phyloP scores from a whole-genome alignment of 331 rosid species.

The Quercus lobata region DNA sequence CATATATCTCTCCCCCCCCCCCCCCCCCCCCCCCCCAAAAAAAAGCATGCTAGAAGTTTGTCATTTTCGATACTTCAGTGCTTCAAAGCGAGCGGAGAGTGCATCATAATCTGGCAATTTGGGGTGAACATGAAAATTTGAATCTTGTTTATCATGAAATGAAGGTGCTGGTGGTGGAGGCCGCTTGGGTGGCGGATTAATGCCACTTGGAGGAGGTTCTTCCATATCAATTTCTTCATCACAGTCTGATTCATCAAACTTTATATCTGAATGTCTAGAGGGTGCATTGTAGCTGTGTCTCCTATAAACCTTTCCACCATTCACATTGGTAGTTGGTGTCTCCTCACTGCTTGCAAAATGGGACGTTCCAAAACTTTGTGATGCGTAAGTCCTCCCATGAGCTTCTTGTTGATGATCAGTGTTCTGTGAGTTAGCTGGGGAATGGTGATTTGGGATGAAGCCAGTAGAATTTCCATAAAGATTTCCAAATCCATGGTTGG shows the following conservation, averaged over 20 bases:
- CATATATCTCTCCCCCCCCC: not conserved
- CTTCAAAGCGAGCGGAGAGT: constrained; percentile 86
- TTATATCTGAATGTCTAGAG: constrained; percentile 53
- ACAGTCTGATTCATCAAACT: constrained; percentile 80
- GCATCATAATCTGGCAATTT: constrained; percentile 84
- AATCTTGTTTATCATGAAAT: constrained; percentile 30
- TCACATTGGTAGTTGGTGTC: constrained; percentile 15
- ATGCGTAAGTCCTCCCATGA: constrained; percentile 23
- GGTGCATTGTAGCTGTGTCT: constrained; percentile 70
- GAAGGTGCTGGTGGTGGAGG: constrained; percentile 58
- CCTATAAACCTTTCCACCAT: constrained; percentile 38
- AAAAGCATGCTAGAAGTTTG: not conserved
- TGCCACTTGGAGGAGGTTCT: constrained; percentile 36
- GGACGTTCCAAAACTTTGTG: constrained; percentile 50
- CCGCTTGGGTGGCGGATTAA: constrained; percentile 46
- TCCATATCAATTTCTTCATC: constrained; percentile 74
- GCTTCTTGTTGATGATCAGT: constrained; percentile 25
- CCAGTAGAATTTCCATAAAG: constrained; percentile 13
- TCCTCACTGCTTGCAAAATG: constrained; percentile 29
- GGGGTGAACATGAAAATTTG: constrained; percentile 49
- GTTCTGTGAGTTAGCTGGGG: constrained; percentile 20
- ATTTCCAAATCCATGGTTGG: constrained; percentile 18
- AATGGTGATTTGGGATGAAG: constrained; percentile 18
- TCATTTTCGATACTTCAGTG: constrained; percentile 57
- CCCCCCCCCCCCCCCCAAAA: too few relatives aligned